phyloP scores from a whole-genome alignment of 805 yeast species.

The Hanseniaspora clermontiae region DNA sequence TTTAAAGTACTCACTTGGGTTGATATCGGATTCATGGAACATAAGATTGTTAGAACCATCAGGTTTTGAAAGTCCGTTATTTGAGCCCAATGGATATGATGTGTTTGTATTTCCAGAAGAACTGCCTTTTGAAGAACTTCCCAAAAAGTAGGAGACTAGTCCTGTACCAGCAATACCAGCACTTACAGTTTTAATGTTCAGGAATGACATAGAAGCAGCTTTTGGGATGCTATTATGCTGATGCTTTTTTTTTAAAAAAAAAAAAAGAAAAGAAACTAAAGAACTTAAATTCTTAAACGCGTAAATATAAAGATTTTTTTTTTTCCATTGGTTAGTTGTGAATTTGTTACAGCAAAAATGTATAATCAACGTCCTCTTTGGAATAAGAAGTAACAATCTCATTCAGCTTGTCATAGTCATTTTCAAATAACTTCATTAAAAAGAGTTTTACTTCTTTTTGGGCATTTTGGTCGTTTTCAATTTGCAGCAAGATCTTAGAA shows the following conservation, averaged over 20 bases:
- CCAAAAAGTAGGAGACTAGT: slow-evolving; percentile 28
- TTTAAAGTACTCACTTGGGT: slow-evolving; percentile 72
- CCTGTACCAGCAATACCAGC: slow-evolving; percentile 27
- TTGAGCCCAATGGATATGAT: neutral
- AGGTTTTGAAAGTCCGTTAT: slow-evolving; percentile 7
- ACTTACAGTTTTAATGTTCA: slow-evolving; percentile 15
- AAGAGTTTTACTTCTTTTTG: neutral
- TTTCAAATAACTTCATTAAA: neutral
- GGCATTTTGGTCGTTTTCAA: neutral
- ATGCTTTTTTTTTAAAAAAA: neutral
- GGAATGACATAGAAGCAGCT: neutral
- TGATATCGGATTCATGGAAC: slow-evolving; percentile 28
- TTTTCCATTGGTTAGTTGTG: neutral
- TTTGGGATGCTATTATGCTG: neutral
- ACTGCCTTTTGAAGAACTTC: slow-evolving; percentile 10
- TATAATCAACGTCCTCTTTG: neutral
- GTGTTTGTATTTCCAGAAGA: slow-evolving; percentile 4
- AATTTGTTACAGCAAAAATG: neutral
- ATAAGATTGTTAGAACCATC: slow-evolving; percentile 6
- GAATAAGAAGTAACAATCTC: neutral
- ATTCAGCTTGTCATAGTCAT: neutral
- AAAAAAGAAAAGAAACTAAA: neutral
- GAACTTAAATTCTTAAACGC: neutral
- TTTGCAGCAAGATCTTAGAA: neutral
- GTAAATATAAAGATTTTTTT: neutral